A percentile compares a stretch with the other conserved stretches of the same genome.
Evolutionary conservation across 306 rosid genomes (phyloP).

Genomic region (Sicyos baderoa): DNA sequence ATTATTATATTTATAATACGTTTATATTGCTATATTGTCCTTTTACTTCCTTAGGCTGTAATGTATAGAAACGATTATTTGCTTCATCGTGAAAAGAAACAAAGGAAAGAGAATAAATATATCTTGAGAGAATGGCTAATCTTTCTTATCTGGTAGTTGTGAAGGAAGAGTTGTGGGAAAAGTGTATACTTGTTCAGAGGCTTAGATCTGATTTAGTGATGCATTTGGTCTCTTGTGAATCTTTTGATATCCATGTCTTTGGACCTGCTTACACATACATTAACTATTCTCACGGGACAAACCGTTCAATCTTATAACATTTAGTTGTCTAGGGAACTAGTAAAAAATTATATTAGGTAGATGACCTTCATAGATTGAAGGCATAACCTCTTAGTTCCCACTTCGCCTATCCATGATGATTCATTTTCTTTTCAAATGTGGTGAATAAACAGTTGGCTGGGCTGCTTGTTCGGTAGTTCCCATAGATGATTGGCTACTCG

Average conservation of each 20-base stretch:
- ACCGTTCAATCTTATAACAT: too few species aligned
- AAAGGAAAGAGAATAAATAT: neutral
- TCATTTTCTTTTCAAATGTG: neutral
- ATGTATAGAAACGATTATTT: neutral
- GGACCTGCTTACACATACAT: too few species aligned
- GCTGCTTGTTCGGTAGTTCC: neutral
- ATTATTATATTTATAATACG: neutral
- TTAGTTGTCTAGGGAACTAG: too few species aligned
- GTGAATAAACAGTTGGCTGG: neutral
- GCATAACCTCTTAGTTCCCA: too few species aligned
- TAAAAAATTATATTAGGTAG: too few species aligned
- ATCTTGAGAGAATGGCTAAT: neutral
- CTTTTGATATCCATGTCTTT: too few species aligned
- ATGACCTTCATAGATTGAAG: too few species aligned
- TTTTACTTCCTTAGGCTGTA: neutral
- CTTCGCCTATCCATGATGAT: too few species aligned
- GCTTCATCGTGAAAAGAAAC: conserved; percentile 7
- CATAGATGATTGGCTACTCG: neutral
- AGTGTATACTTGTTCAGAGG: neutral
- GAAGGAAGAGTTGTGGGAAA: neutral
- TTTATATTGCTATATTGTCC: neutral
- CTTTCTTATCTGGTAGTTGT: neutral
- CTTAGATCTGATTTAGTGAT: neutral
- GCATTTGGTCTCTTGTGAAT: too few species aligned
- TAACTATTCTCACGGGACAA: too few species aligned